Evolutionary conservation across 2,329 filamentous ascomycete species (phyloP), one percentile per base, ranked within the genome.

Genomic region (Acrocalymma vagum): DNA sequence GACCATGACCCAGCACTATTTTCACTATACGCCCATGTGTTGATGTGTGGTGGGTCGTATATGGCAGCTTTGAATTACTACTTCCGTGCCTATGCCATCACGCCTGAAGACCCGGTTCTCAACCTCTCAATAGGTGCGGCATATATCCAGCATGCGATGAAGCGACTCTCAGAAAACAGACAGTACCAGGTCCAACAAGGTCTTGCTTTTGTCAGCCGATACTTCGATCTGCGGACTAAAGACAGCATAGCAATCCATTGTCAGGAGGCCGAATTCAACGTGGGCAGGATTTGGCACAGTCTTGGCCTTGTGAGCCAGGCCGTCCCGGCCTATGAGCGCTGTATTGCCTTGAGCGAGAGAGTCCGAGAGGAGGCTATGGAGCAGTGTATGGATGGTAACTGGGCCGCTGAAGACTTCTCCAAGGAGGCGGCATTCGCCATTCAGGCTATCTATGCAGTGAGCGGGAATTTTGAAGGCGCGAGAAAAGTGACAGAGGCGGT

Each of bases 111-210:
- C 60, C 80, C 87, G 0, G 83, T 89, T 58, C 81, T 96, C 50
- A 87, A 90, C 48, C 80, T 99, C 9, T 88, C 83, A 55, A 85
- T 96, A 16, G 91, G 86, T 7, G 47, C 67, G 3, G 58, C 86
- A 20, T 97, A 96, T 67, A 82, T 96, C 25, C 90, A 96, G 66
- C 88, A 94, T 65, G 86, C 88, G 1, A 80, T 96, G 61, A 96
- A 97, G 68, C 82, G 93, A 2, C 90, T 95, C 67, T 85, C 87
- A 0, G 90, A 93, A 31, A 97, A 97, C 64, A 79, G 94, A 2
- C 93, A 97, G 63, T 93, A 89, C 62, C 82, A 91, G 26, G 84
- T 96, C 27, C 78, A 90, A 51, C 92, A 97, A 66, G 94, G 91
- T 0, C 79, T 96, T 34, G 78, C 85, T 0, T 96, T 96, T 59